These are phyloP conservation scores for Carnegiea gigantea DNA, from an alignment of 179 eudicot species.

Conservation along the genomic window DNA sequence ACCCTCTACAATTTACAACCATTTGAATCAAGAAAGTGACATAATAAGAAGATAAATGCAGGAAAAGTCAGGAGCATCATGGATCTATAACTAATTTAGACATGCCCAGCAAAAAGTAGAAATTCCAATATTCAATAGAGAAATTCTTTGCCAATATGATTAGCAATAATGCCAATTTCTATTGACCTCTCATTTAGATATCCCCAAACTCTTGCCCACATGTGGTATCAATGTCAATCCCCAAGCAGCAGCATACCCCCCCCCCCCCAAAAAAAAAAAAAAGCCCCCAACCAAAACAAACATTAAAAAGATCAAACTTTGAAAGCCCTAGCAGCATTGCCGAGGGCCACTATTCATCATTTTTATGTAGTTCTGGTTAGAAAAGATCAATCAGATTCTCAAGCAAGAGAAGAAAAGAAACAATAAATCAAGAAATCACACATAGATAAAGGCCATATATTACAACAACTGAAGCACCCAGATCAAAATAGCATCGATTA, in stretches of 20 bases:
- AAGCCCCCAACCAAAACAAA: not conserved
- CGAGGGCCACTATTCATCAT: not conserved
- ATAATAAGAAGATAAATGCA: not conserved
- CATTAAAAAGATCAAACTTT: not conserved
- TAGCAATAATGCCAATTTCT: too few relatives aligned
- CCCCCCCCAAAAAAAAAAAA: not conserved
- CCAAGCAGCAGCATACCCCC: too few relatives aligned
- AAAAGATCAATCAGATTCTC: not conserved
- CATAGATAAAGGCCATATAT: not conserved
- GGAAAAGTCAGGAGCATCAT: not conserved
- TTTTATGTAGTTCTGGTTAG: not conserved
- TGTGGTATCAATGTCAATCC: too few relatives aligned
- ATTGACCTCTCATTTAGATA: too few relatives aligned
- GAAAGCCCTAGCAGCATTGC: not conserved
- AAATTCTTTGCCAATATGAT: not conserved
- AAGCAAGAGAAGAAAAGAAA: not conserved
- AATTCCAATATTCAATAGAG: not conserved
- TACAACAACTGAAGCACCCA: conserved; percentile 7
- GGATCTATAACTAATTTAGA: not conserved
- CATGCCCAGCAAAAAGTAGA: not conserved
- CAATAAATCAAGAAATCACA: not conserved
- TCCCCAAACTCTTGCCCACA: too few relatives aligned
- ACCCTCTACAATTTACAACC: not conserved
- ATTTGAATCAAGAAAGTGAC: not conserved
- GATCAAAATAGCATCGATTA: conserved; percentile 12